Conservation (phyloP, 2,329 filamentous ascomycete species). For the Fusarium sp. region DNA sequence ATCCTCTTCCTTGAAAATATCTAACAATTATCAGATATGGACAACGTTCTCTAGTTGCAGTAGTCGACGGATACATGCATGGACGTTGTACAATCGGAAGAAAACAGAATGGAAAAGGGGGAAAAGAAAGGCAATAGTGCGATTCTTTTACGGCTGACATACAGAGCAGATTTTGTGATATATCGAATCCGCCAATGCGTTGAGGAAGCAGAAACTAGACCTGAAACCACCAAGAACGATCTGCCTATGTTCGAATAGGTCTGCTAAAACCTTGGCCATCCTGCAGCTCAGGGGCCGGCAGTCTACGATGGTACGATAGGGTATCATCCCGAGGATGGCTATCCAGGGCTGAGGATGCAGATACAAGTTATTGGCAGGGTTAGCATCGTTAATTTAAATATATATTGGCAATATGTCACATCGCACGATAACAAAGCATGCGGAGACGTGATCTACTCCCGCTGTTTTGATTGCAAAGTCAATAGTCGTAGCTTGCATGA, state of each 20-base stretch:
- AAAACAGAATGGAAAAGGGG: not conserved
- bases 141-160: not conserved
- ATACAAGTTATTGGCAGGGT: not conserved
- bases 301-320: constrained; percentile 1
- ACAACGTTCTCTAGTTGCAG: constrained; percentile 6
- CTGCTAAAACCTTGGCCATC: constrained; percentile 7
- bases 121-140: constrained; percentile 3
- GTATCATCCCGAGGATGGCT: not conserved
- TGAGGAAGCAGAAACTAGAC: constrained; percentile 9
- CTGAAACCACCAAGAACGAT: constrained; percentile 32
- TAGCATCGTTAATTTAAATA: constrained; percentile 21
- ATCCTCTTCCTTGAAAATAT: not conserved
- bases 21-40: not conserved
- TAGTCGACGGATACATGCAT: not conserved
- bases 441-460: constrained; percentile 5
- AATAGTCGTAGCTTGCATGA: constrained; percentile 34
- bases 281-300: constrained; percentile 24
- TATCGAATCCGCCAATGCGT: constrained; percentile 9
- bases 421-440: constrained; percentile 16
- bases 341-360: not conserved
- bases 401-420: constrained; percentile 22
- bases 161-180: constrained; percentile 23
- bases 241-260: constrained; percentile 6
- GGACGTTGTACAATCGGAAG: not conserved
- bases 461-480: constrained; percentile 13